Percentiles rank a stretch among this genome's conserved stretches.
Conservation (phyloP, 495 filamentous ascomycete genomes). For the Aspergillus leporis region DNA sequence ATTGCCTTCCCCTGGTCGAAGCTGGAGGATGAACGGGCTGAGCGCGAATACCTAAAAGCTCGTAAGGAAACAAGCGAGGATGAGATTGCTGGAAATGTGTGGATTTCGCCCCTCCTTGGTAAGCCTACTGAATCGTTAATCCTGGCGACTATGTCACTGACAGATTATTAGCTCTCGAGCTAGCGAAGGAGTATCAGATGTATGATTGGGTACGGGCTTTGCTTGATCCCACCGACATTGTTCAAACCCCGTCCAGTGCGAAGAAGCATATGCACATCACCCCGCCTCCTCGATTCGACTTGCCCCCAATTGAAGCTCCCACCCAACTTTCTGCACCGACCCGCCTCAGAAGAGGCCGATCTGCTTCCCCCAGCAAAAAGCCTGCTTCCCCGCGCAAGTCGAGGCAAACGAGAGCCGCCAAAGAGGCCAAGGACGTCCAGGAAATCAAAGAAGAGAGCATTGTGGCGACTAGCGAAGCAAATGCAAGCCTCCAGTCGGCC, state of each 20-base stretch:
- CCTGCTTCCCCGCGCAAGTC: slow-evolving; percentile 70
- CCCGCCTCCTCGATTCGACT: slow-evolving; percentile 67
- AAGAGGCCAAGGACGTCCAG: slow-evolving; percentile 46
- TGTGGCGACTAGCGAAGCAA: slow-evolving; percentile 44
- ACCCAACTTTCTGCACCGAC: slow-evolving; percentile 36
- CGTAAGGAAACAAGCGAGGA: slow-evolving; percentile 77
- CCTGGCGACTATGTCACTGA: slow-evolving; percentile 10
- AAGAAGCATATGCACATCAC: slow-evolving; percentile 72
- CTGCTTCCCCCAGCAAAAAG: slow-evolving; percentile 62
- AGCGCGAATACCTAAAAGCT: slow-evolving; percentile 82
- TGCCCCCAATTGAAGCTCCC: slow-evolving; percentile 44
- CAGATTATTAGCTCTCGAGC: slow-evolving; percentile 61
- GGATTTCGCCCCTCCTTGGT: slow-evolving; percentile 85
- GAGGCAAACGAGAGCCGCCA: slow-evolving; percentile 59
- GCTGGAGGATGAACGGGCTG: slow-evolving; percentile 76
- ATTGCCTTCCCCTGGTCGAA: slow-evolving; percentile 95
- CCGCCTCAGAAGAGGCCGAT: slow-evolving; percentile 51
- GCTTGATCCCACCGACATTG: slow-evolving; percentile 73
- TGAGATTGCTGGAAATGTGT: slow-evolving; percentile 95
- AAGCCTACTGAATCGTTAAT: slow-evolving; percentile 26
- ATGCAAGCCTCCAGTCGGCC: slow-evolving; percentile 50
- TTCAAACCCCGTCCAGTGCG: slow-evolving; percentile 53
- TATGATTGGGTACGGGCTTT: slow-evolving; percentile 86
- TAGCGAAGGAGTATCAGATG: slow-evolving; percentile 84
- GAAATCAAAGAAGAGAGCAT: background rate